These are phyloP conservation scores for Coniochaeta prunicola DNA, from an alignment of 2,329 filamentous ascomycete species.

Conservation along the genomic window DNA sequence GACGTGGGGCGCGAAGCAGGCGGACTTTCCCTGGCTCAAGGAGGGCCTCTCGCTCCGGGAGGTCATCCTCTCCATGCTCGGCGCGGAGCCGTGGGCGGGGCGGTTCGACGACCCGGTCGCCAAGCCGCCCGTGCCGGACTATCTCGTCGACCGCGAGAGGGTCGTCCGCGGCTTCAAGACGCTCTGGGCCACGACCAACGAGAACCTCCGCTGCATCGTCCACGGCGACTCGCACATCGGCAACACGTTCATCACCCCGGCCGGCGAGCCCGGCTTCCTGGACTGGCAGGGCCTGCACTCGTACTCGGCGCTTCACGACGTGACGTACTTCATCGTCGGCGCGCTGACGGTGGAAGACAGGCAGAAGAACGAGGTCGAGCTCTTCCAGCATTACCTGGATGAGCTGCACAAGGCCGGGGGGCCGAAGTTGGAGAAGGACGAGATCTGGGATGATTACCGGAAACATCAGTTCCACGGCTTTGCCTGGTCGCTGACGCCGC, in stretches of 20 bases:
- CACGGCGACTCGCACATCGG: slow-evolving; percentile 37
- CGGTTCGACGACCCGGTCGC: slow-evolving; percentile 7
- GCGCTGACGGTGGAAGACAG: slow-evolving; percentile 30
- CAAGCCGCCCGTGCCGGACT: slow-evolving; percentile 7
- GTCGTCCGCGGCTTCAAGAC: slow-evolving; percentile 20
- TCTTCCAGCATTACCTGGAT: slow-evolving; percentile 29
- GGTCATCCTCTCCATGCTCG: slow-evolving; percentile 5
- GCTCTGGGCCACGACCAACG: slow-evolving; percentile 27
- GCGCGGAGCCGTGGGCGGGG: slow-evolving; percentile 5
- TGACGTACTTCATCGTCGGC: slow-evolving; percentile 32
- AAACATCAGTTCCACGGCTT: slow-evolving; percentile 24
- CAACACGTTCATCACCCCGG: slow-evolving; percentile 31
- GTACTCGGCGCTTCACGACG: slow-evolving; percentile 33
- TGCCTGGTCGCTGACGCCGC: slow-evolving; percentile 25
- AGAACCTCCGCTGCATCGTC: slow-evolving; percentile 26
- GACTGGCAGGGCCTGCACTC: slow-evolving; percentile 35
- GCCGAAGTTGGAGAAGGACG: slow-evolving; percentile 19
- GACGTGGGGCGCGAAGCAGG: slow-evolving; percentile 24
- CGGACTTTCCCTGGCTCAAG: slow-evolving; percentile 21
- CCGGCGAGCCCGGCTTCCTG: slow-evolving; percentile 28
- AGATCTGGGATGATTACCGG: slow-evolving; percentile 21
- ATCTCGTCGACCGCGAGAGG: slow-evolving; percentile 8
- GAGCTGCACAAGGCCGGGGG: slow-evolving; percentile 23
- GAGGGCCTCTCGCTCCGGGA: slow-evolving; percentile 7
- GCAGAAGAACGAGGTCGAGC: slow-evolving; percentile 28